A percentile compares a stretch with the other conserved stretches of the same genome.
Conservation (phyloP, 768 basidiomycete genomes). For the Calocera cornea region DNA sequence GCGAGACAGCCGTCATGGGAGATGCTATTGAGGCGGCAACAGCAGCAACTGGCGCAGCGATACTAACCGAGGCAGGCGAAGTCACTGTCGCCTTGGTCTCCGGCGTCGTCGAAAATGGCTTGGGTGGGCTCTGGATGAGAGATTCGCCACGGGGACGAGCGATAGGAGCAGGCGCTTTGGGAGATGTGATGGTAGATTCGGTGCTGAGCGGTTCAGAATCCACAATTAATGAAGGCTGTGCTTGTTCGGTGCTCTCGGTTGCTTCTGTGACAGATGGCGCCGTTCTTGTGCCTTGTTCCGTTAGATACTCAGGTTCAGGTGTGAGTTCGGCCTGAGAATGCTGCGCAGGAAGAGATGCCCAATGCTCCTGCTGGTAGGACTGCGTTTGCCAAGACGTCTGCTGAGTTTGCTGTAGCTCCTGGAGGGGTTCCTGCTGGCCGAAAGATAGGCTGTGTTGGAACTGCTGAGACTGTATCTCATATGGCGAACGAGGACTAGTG, state of each 20-base stretch:
- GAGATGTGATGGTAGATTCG: slow-evolving; percentile 18
- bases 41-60: slow-evolving; percentile 35
- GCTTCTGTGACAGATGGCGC: slow-evolving; percentile 2
- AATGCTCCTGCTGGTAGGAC: slow-evolving; percentile 3
- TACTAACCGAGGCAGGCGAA: slow-evolving; percentile 46
- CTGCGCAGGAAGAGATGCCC: background rate
- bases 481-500: background rate
- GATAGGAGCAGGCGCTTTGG: slow-evolving; percentile 18
- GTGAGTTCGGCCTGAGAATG: background rate
- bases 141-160: slow-evolving; percentile 11
- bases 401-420: background rate
- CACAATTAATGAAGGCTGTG: slow-evolving; percentile 12
- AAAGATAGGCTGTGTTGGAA: slow-evolving; percentile 1
- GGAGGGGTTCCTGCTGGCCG: background rate
- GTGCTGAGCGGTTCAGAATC: slow-evolving; percentile 6
- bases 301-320: background rate
- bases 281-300: slow-evolving; percentile 5
- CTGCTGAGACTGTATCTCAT: background rate
- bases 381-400: background rate
- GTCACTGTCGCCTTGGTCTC: slow-evolving; percentile 16
- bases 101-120: slow-evolving; percentile 14
- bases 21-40: slow-evolving; percentile 14
- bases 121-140: slow-evolving; percentile 13
- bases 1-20: slow-evolving; percentile 5
- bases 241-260: slow-evolving; percentile 7